Base-by-base conservation (phyloP, 2,329 filamentous ascomycete genomes). In the Colletotrichum tropicicola region DNA sequence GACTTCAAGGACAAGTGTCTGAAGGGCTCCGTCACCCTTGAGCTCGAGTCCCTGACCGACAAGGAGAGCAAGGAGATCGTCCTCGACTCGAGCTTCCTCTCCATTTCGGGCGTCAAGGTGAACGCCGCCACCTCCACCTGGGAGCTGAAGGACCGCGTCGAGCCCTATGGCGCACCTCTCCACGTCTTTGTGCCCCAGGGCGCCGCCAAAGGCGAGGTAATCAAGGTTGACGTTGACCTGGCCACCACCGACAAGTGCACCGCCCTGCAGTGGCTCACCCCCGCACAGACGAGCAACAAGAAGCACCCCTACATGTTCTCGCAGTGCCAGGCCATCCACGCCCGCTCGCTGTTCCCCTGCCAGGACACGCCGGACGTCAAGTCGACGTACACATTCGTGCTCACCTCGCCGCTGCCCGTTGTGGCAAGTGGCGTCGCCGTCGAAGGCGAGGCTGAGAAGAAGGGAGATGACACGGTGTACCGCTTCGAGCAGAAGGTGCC, bases 351-450 rank as follows among this genome's bases (percentile, higher is more conserved):
- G 66, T 97, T 98, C 78, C 96, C 96, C 6, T 98, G 95, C 79
- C 95, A 98, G 81, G 96, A 99, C 75, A 98, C 96, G 1, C 96
- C 96, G 3, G 95, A 98, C 76, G 92, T 98, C 72, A 99, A 99
- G 83, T 94, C 92, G n/a, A 97, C 94, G 2, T 94, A 94, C 79
- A 89, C 90, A 68, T 98, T 98, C 82, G 92, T 91, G 73, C 91
- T 99, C 73, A 90, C 89, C 25, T 98, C 94, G 23, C 89, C 91
- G 5, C 86, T 97, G 13, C 93, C 94, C 0, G 94, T 98, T n/a
- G 88, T 98, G 60, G 94, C 95, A 30, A 97, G 93, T 73, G 96
- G 96, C 59, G 85, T 98, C 17, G 80, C 85, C 6, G 81, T 83
- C 15, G 79, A 80, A 45, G 78, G 58, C 15, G 51, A 62, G 57